Evolutionary conservation across 768 basidiomycete species (phyloP), one percentile per base, ranked within the genome.

Genomic region (Daedaleopsis sinensis): DNA sequence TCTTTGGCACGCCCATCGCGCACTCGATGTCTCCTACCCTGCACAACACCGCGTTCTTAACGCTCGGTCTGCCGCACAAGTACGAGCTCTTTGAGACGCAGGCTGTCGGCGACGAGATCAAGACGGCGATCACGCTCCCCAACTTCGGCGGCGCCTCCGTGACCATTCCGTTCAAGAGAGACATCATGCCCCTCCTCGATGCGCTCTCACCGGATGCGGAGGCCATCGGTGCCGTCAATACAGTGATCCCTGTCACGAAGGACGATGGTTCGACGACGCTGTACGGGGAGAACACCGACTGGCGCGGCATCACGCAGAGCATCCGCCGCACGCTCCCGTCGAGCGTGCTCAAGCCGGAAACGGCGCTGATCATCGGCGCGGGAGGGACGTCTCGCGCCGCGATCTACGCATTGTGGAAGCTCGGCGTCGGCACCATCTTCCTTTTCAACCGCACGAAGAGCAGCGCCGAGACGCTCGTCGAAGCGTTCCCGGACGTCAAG

Each of bases 311-410:
- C 66, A 81, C 81, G 16, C 79, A 86, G 18, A 82, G 79, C 66
- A 81, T 88, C 55, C 67, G 68, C 15, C 71, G 77, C 1, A 78
- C 77, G 39, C 75, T 86, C 23, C 73, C 77, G n/a, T 70, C 74
- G 3, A 61, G 57, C 46, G 62, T 68, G 69, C 72, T 46, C 65
- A 75, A 47, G 63, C 83, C 66, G 63, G 78, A 76, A 37, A 81
- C 86, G 0, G 91, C 83, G 19, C 81, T 98, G 59, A 89, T 99
- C 57, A 92, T 99, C 61, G 97, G 97, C 3, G 96, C 94, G 2
- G 96, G 96, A 8, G 96, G 96, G 2, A 97, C 96, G 0, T 88
- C 93, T 18, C 91, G 96, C 18, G 96, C 96, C 0, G 96, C 96
- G 1, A 86, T 98, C 62, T 97, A 94, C 70, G 94, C 96, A 3